These are phyloP conservation scores for Tolypocladium tundrense DNA, from an alignment of 2,329 filamentous ascomycete species.

Conservation along the genomic window DNA sequence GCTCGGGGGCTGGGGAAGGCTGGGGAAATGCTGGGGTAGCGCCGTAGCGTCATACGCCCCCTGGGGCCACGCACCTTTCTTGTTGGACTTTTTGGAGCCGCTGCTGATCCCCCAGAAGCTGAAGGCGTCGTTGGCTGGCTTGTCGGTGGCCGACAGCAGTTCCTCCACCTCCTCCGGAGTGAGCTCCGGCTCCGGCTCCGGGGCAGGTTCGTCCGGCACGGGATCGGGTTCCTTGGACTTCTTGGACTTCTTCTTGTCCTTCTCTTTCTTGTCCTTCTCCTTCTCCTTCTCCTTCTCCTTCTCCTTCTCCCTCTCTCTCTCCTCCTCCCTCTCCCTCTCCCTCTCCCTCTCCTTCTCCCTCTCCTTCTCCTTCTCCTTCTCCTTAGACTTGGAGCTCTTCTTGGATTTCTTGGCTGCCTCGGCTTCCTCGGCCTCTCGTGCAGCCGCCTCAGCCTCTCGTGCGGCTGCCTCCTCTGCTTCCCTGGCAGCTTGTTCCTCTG, in stretches of 20 bases:
- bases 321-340: slow-evolving; percentile 13
- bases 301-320: slow-evolving; percentile 10
- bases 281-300: slow-evolving; percentile 7
- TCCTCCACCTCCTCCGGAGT: slow-evolving; percentile 33
- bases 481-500: slow-evolving; percentile 8
- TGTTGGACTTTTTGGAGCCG: slow-evolving; percentile 28
- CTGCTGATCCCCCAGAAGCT: slow-evolving; percentile 43
- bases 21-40: slow-evolving; percentile 6
- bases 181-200: slow-evolving; percentile 18
- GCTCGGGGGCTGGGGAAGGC: slow-evolving; percentile 1
- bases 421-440: slow-evolving; percentile 23
- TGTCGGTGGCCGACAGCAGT: slow-evolving; percentile 23
- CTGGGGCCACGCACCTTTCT: slow-evolving; percentile 27
- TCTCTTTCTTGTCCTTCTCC: slow-evolving; percentile 8
- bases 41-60: background rate
- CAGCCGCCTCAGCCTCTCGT: slow-evolving; percentile 21
- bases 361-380: slow-evolving; percentile 18
- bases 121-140: slow-evolving; percentile 33
- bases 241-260: slow-evolving; percentile 11
- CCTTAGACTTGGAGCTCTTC: slow-evolving; percentile 26
- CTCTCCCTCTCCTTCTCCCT: slow-evolving; percentile 10
- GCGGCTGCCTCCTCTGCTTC: slow-evolving; percentile 12
- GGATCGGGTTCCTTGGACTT: slow-evolving; percentile 10
- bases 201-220: background rate
- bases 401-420: slow-evolving; percentile 28